Evolutionary conservation across 805 yeast genomes (phyloP).

Genomic region (Candida khao-thaluensis): DNA sequence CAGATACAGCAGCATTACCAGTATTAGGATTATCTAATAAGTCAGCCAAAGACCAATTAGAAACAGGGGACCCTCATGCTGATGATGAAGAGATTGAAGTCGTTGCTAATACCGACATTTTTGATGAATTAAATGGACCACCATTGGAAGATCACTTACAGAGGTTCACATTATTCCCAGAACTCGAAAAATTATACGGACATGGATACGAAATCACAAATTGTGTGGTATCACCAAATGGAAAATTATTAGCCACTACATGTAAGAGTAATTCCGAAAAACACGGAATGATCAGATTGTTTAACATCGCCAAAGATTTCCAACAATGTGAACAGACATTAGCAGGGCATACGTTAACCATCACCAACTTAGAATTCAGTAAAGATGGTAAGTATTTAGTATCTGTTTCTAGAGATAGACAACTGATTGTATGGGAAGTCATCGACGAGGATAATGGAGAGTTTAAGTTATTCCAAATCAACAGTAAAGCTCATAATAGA

Average conservation of each 20-base stretch:
- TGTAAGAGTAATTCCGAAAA: slow-evolving; percentile 80
- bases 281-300: slow-evolving; percentile 84
- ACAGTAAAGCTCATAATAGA: slow-evolving; percentile 80
- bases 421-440: slow-evolving; percentile 71
- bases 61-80: slow-evolving; percentile 40
- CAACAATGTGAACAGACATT: slow-evolving; percentile 47
- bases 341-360: slow-evolving; percentile 76
- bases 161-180: slow-evolving; percentile 92
- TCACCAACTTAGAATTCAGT: slow-evolving; percentile 79
- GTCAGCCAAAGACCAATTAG: slow-evolving; percentile 57
- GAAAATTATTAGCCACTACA: slow-evolving; percentile 75
- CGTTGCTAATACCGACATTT: slow-evolving; percentile 39
- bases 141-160: slow-evolving; percentile 92
- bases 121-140: slow-evolving; percentile 50
- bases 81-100: slow-evolving; percentile 35
- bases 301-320: slow-evolving; percentile 57
- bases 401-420: slow-evolving; percentile 88
- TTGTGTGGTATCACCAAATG: slow-evolving; percentile 67
- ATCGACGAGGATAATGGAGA: slow-evolving; percentile 25
- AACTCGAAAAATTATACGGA: slow-evolving; percentile 89
- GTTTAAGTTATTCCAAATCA: slow-evolving; percentile 42
- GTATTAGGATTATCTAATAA: slow-evolving; percentile 92
- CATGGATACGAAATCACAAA: slow-evolving; percentile 94
- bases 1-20: slow-evolving; percentile 87
- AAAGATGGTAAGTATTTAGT: slow-evolving; percentile 61